Conservation (phyloP, 148 eudicot genomes). For the Heliosperma pusillum region DNA sequence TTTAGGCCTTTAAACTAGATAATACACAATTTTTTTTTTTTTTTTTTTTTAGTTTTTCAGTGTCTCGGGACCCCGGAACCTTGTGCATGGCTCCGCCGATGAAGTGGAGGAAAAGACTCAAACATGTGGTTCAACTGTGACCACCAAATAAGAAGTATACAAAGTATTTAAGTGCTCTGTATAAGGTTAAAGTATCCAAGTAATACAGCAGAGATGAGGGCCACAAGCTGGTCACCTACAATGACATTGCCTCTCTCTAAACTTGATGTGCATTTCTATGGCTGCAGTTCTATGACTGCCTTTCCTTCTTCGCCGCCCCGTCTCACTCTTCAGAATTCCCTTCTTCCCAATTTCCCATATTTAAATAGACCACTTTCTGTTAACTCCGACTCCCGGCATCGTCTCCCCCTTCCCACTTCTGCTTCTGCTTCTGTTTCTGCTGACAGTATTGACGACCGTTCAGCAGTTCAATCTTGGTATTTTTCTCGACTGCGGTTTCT, state of each 20-base stretch:
- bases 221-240: conserved; percentile 13
- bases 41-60: too few relatives aligned
- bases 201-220: neutral
- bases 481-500: neutral
- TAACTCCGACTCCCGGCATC: neutral
- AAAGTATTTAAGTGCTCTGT: neutral
- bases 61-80: too few relatives aligned
- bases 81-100: too few relatives aligned
- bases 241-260: neutral
- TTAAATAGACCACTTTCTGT: neutral
- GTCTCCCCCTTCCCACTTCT: neutral
- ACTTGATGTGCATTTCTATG: conserved; percentile 7
- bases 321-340: conserved; percentile 18
- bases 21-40: too few relatives aligned
- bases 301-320: neutral
- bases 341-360: conserved; percentile 11
- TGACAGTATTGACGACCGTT: neutral
- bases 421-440: neutral
- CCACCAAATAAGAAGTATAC: conserved; percentile 16
- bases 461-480: conserved; percentile 20
- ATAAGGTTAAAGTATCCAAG: neutral
- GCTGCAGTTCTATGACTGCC: neutral
- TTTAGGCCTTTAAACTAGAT: too few relatives aligned
- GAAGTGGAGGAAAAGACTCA: conserved; percentile 2
- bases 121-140: conserved; percentile 22